phyloP scores from a whole-genome alignment of 2,329 filamentous ascomycete genomes.

The Fusarium robinianum region DNA sequence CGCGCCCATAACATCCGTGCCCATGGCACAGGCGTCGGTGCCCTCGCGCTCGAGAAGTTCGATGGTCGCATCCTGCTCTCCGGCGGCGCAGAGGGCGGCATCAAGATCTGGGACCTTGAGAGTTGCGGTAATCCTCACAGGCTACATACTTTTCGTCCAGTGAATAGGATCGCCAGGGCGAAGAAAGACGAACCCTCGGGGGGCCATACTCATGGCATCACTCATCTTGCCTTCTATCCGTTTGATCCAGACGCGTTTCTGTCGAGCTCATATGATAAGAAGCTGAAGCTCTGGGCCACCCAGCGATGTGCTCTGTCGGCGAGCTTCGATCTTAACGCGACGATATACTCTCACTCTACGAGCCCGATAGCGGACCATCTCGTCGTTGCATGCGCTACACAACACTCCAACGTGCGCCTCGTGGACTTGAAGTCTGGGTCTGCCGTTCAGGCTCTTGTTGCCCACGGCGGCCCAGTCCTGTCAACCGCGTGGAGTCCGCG shows the following conservation, averaged over 20 bases:
- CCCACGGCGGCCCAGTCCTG: constrained; percentile 69
- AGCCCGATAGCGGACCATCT: constrained; percentile 74
- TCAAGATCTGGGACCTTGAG: constrained; percentile 88
- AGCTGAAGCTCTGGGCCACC: constrained; percentile 75
- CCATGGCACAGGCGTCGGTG: constrained; percentile 78
- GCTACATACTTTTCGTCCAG: constrained; percentile 58
- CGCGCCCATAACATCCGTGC: constrained; percentile 57
- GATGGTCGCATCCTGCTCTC: constrained; percentile 79
- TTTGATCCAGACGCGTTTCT: constrained; percentile 78
- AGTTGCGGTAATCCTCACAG: constrained; percentile 51
- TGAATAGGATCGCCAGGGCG: constrained; percentile 55
- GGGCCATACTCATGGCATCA: constrained; percentile 71
- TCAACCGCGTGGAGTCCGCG: constrained; percentile 81
- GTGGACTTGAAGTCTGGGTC: constrained; percentile 85
- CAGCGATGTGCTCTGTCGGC: constrained; percentile 63
- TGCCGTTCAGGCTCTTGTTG: constrained; percentile 69
- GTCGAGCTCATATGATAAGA: constrained; percentile 77
- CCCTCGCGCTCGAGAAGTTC: constrained; percentile 79
- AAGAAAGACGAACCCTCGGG: constrained; percentile 34
- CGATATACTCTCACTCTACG: constrained; percentile 76
- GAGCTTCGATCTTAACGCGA: constrained; percentile 69
- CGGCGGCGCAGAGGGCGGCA: constrained; percentile 81
- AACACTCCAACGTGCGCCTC: constrained; percentile 80
- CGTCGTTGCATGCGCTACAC: constrained; percentile 85
- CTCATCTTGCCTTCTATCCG: constrained; percentile 76